phyloP scores from a whole-genome alignment of 1,139 yeast genomes.

The Kodamaea ohmeri region DNA sequence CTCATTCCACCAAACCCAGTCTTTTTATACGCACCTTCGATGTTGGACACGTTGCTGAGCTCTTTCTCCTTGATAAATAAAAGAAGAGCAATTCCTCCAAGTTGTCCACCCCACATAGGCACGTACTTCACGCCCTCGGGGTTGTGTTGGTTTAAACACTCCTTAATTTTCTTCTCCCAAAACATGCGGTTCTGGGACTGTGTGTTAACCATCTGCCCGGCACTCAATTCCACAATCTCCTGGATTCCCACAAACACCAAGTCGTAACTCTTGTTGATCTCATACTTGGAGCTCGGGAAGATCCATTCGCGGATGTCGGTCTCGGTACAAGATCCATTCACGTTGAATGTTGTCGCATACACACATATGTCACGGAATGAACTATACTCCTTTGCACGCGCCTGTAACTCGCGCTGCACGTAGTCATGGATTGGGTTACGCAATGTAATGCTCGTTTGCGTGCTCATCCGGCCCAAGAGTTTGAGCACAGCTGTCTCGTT shows the following conservation, averaged over 20 bases:
- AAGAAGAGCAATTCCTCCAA: constrained; percentile 87
- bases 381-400: constrained; percentile 47
- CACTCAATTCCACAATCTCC: constrained; percentile 87
- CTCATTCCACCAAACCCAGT: constrained; percentile 77
- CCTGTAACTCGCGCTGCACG: constrained; percentile 53
- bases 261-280: constrained; percentile 47
- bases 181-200: constrained; percentile 67
- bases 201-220: constrained; percentile 83
- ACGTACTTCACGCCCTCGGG: constrained; percentile 51
- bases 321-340: constrained; percentile 56
- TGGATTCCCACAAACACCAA: constrained; percentile 82
- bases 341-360: constrained; percentile 69
- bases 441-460: constrained; percentile 46
- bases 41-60: constrained; percentile 53
- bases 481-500: constrained; percentile 48
- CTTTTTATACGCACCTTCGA: constrained; percentile 78
- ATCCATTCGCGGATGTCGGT: constrained; percentile 59
- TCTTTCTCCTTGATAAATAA: constrained; percentile 25
- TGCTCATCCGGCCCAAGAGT: constrained; percentile 48
- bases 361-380: constrained; percentile 50
- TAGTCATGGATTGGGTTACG: constrained; percentile 73
- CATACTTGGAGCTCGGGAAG: constrained; percentile 38
- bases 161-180: constrained; percentile 76
- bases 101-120: constrained; percentile 78
- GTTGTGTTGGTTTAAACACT: constrained; percentile 47